These are phyloP conservation scores for Ceratobasidium sp. DNA, from an alignment of 1,284 basidiomycete genomes.

Conservation along the genomic window DNA sequence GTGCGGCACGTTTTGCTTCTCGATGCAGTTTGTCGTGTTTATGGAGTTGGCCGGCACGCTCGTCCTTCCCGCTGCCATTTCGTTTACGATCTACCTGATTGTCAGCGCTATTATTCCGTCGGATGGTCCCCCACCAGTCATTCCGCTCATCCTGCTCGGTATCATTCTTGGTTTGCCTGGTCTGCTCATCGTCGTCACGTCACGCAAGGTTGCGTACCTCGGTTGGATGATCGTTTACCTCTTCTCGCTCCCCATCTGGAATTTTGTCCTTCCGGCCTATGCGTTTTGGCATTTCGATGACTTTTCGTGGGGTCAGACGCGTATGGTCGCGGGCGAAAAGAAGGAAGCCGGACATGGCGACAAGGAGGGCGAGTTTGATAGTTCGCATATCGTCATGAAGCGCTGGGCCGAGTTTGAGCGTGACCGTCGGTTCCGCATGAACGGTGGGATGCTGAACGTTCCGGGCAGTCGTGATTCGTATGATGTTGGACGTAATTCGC, in stretches of 20 bases:
- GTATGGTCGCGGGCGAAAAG: slow-evolving; percentile 93
- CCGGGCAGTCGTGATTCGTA: slow-evolving; percentile 75
- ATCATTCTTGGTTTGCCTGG: slow-evolving; percentile 95
- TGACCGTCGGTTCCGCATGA: slow-evolving; percentile 87
- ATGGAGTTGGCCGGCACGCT: slow-evolving; percentile 98
- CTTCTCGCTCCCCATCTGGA: slow-evolving; percentile 93
- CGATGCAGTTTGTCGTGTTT: slow-evolving; percentile 98
- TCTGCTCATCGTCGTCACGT: slow-evolving; percentile 92
- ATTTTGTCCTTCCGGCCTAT: slow-evolving; percentile 92
- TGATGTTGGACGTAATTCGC: slow-evolving; percentile 62
- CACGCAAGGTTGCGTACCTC: slow-evolving; percentile 94
- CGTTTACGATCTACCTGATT: no score
- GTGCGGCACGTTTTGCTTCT: slow-evolving; percentile 96
- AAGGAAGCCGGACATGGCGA: slow-evolving; percentile 83
- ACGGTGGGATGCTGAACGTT: slow-evolving; percentile 54
- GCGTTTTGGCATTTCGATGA: slow-evolving; percentile 99
- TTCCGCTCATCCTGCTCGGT: slow-evolving; percentile 90
- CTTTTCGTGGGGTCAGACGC: slow-evolving; percentile 98
- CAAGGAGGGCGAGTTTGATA: slow-evolving; percentile 97
- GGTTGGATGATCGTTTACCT: slow-evolving; percentile 99
- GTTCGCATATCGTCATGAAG: slow-evolving; percentile 98
- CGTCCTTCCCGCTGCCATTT: slow-evolving; percentile 94
- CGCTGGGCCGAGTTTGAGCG: slow-evolving; percentile 99
- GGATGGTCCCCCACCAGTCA: slow-evolving; percentile 67
- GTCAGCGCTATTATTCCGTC: no score